Conservation (phyloP, 2,329 filamentous ascomycete species). For the Diaporthe velutina region DNA sequence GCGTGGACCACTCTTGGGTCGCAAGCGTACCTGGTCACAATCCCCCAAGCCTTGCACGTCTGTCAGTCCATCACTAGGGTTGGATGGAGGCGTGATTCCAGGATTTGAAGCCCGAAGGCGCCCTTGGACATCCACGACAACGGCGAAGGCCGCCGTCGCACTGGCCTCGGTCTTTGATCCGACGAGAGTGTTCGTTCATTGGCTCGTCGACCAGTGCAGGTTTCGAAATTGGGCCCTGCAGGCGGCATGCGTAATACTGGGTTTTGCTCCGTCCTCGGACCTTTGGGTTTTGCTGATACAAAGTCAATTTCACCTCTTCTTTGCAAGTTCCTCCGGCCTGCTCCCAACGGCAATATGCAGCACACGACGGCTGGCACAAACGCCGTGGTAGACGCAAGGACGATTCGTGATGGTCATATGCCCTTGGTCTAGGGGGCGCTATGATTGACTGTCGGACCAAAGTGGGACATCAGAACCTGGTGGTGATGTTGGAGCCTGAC, state of each 20-base stretch:
- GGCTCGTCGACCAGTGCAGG: conserved; percentile 4
- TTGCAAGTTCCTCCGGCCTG: background rate
- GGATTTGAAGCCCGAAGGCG: background rate
- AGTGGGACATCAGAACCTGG: background rate
- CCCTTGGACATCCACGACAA: background rate
- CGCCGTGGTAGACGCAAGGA: background rate
- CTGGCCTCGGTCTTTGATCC: background rate
- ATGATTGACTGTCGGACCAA: background rate
- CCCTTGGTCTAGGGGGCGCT: background rate
- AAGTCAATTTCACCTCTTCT: conserved; percentile 7
- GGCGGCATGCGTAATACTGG: too few relatives aligned
- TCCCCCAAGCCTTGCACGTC: background rate
- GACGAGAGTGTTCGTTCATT: background rate
- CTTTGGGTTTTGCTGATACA: conserved; percentile 27
- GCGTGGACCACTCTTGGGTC: background rate
- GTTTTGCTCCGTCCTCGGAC: background rate
- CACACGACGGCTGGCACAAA: background rate
- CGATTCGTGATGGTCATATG: background rate
- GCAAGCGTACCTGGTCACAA: background rate
- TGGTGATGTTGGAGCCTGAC: background rate
- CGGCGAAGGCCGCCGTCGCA: background rate
- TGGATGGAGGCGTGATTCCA: background rate
- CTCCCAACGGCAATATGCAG: background rate
- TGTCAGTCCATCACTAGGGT: background rate
- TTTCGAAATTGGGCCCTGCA: background rate